These are phyloP conservation scores for Phyllosticta paracitricarpa DNA, from an alignment of 2,329 filamentous ascomycete species.

Conservation along the genomic window DNA sequence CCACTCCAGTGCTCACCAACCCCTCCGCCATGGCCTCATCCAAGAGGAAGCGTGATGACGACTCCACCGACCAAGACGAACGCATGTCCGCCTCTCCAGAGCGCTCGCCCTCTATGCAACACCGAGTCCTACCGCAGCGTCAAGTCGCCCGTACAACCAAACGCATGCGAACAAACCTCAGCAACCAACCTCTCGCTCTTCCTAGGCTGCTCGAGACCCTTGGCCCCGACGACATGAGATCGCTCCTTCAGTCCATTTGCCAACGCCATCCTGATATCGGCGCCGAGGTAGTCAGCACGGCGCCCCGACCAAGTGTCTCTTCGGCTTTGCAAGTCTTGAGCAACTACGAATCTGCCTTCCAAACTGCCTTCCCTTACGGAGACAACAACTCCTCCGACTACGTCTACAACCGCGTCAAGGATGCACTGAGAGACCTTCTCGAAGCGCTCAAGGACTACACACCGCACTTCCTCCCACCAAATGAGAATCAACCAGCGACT, in stretches of 20 bases:
- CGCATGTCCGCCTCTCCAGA: constrained; percentile 87
- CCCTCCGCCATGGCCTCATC: constrained; percentile 39
- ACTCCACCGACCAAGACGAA: constrained; percentile 53
- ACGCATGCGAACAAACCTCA: constrained; percentile 57
- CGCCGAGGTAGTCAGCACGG: constrained; percentile 71
- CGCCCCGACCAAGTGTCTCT: constrained; percentile 75
- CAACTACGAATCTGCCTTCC: constrained; percentile 71
- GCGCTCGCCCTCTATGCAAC: constrained; percentile 65
- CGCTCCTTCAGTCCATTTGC: constrained; percentile 82
- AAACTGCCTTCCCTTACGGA: constrained; percentile 72
- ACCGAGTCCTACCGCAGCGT: constrained; percentile 51
- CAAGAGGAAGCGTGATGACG: constrained; percentile 84
- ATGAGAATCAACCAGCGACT: constrained; percentile 71
- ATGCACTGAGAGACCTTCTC: constrained; percentile 67
- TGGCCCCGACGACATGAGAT: constrained; percentile 72
- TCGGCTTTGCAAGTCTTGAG: constrained; percentile 71
- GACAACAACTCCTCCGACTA: constrained; percentile 83
- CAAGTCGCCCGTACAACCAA: constrained; percentile 46
- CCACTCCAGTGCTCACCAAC: constrained; percentile 27
- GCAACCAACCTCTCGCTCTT: constrained; percentile 54
- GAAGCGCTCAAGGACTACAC: constrained; percentile 91
- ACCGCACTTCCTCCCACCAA: constrained; percentile 86
- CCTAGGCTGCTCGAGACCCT: constrained; percentile 88
- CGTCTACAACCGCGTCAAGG: constrained; percentile 84
- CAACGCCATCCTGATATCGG: constrained; percentile 79